Base-by-base conservation (phyloP, 495 filamentous ascomycete species). In the Talaromyces adpressus region DNA sequence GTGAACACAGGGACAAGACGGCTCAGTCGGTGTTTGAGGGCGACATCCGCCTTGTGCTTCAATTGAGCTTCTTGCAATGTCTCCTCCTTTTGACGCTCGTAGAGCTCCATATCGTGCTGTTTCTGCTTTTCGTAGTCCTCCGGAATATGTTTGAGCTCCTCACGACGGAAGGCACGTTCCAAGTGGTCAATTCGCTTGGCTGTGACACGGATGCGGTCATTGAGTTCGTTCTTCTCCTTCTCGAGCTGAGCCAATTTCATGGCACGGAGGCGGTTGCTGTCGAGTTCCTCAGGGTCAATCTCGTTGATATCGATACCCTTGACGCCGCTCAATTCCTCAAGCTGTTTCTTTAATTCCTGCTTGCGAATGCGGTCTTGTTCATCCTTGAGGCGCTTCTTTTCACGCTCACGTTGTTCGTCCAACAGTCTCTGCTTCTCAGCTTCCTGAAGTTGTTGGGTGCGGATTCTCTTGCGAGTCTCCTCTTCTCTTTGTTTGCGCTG, bases 141-240 rank as follows among this genome's bases (percentile, higher is more conserved):
- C 57, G 87, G 79, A 58, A 98, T 81, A 73, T 96, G 91, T 84
- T 97, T 97, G 68, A 90, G 75, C 73, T 98, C 94, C 75, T 98
- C 95, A 67, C 91, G 89, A 68, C 95, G 85, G 83, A 94, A 93
- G 25, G 94, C 95, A 77, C 94, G 91, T 82, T 98, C 94, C 68
- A 98, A 81, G 77, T 98, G 94, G 74, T 98, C 94, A 71, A 98
- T 92, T 65, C 94, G 88, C 84, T 97, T 97, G 72, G 89, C 90
- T 57, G 93, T 96, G 65, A 93, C 84, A 65, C 92, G 88, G 52
- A 98, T 82, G 70, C 90, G 92, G 74, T 97, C 93, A 52, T 87
- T 86, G 67, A 97, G 86, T 69, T 85, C 92, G 70, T 93, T 95
- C 86, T 98, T 98, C 81, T 98, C 95, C 64, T 93, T 92, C 77